A percentile compares a stretch with the other conserved stretches of the same genome.
Evolutionary conservation across 345 rosid genomes (phyloP).

Genomic region (Syzygium oleosum): DNA sequence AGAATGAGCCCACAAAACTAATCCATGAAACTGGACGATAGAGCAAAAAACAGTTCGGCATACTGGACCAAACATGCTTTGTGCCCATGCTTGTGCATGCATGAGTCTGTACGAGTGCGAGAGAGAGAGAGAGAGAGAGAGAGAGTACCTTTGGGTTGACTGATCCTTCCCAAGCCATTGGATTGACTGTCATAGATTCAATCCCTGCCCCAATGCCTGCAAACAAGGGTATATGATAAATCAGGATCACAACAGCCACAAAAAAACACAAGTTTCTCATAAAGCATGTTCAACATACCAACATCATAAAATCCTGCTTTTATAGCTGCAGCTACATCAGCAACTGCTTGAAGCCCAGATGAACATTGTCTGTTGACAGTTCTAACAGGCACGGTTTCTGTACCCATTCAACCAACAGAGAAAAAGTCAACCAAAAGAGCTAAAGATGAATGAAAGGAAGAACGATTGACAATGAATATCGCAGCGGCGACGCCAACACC

Average conservation of each 20-base stretch:
- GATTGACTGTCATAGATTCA: slow-evolving; percentile 81
- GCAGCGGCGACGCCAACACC: neutral
- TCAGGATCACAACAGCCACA: neutral
- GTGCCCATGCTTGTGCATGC: neutral
- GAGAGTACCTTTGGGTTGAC: slow-evolving; percentile 67
- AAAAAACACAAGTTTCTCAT: neutral
- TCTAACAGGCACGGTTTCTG: slow-evolving; percentile 84
- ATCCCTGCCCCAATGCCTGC: slow-evolving; percentile 97
- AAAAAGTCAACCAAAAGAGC: neutral
- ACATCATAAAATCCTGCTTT: slow-evolving; percentile 95
- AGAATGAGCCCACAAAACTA: neutral
- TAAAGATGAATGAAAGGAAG: neutral
- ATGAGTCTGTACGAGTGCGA: neutral
- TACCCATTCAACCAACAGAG: neutral
- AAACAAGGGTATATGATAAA: neutral
- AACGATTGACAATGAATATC: neutral
- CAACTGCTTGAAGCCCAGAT: slow-evolving; percentile 99
- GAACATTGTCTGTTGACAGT: slow-evolving; percentile 95
- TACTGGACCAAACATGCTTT: neutral
- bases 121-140: neutral
- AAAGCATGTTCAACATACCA: slow-evolving; percentile 29
- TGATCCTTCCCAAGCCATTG: slow-evolving; percentile 83
- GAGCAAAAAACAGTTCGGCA: neutral
- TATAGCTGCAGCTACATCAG: slow-evolving; percentile 93
- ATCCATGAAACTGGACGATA: neutral